Evolutionary conservation across 2,329 filamentous ascomycete species (phyloP), one percentile per base, ranked within the genome.

Genomic region (Sclerotinia subarctica): DNA sequence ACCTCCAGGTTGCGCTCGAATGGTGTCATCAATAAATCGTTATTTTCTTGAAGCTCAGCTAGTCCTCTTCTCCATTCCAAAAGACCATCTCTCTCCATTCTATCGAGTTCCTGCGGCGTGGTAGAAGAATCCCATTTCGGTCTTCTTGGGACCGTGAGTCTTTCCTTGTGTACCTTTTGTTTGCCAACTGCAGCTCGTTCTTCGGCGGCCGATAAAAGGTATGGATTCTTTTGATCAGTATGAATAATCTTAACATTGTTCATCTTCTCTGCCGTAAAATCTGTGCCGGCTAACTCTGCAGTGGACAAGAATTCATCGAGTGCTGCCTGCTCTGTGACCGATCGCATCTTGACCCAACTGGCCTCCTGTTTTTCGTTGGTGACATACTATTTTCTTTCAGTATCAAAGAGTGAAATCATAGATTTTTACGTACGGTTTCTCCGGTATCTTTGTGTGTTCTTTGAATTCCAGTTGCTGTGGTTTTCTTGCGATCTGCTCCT

Each of bases 171-270:
- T 77, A 89, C 85, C 76, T 88, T 89, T 74, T 98, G 94, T 81
- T 96, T 97, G 75, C 87, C 88, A 63, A 93, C 81, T 26, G 92
- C 85, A 13, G 85, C 87, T 74, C 89, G 85, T 83, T 99, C 94
- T 78, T 99, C 94, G 35, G 88, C 86, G 0, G 91, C 88, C 0
- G 93, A 94, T 24, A 99, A 84, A 6, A 99, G 83, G 75, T 94
- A 99, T 0, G 95, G 95, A 79, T 99, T 99, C 82, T 91, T 92
- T 81, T 97, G 94, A 79, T 97, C 93, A 73, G 90, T 90, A 79
- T 99, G 95, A 74, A 99, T 97, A 78, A 99, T 97, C 83, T 97
- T 97, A 80, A 98, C 91, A 77, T 96, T 98, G 81, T 94, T 98
- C 87, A 96, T 91, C 85, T 98, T 98, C 83, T 98, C 94, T 38